Evolutionary conservation across 1,284 basidiomycete genomes (phyloP).

Genomic region (Mycena sp.): DNA sequence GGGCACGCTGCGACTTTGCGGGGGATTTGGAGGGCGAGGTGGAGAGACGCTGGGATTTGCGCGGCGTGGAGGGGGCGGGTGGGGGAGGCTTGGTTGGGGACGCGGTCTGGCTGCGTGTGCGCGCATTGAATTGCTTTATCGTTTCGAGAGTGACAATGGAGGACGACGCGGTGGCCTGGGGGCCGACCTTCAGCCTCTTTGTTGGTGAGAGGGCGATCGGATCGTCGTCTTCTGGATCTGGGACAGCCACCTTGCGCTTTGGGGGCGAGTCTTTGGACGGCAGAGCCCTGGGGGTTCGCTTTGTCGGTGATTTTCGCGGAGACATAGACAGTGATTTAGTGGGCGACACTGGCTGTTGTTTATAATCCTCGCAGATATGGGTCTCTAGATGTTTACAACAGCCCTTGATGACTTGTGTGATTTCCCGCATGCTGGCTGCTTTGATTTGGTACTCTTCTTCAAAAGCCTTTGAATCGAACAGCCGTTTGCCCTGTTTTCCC

Average conservation of each 20-base stretch:
- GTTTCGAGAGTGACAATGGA: slow-evolving; percentile 16
- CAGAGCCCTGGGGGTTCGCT: slow-evolving; percentile 3
- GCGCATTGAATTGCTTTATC: too few species aligned
- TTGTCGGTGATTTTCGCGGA: slow-evolving; percentile 22
- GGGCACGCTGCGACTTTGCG: neutral
- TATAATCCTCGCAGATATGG: slow-evolving; percentile 7
- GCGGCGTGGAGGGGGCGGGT: slow-evolving; percentile 9
- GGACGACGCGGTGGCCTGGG: neutral
- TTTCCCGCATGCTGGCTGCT: neutral
- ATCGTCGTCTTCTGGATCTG: neutral
- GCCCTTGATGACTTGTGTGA: neutral
- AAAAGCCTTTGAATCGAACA: slow-evolving; percentile 7
- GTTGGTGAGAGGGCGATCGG: slow-evolving; percentile 11
- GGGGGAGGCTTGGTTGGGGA: slow-evolving; percentile 11
- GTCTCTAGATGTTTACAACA: neutral
- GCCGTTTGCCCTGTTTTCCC: neutral
- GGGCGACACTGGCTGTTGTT: too few species aligned
- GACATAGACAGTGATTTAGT: too few species aligned
- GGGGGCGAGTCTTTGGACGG: slow-evolving; percentile 19
- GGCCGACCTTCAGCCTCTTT: slow-evolving; percentile 15
- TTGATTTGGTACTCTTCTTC: slow-evolving; percentile 11
- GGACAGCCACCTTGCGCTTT: slow-evolving; percentile 18
- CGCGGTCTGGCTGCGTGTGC: slow-evolving; percentile 13
- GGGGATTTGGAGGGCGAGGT: slow-evolving; percentile 18
- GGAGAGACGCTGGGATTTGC: neutral